Percentiles rank a stretch among this genome's conserved stretches.
These are phyloP conservation scores for Trichoderma sp. DNA, from an alignment of 2,329 filamentous ascomycete genomes.

Conservation along the genomic window DNA sequence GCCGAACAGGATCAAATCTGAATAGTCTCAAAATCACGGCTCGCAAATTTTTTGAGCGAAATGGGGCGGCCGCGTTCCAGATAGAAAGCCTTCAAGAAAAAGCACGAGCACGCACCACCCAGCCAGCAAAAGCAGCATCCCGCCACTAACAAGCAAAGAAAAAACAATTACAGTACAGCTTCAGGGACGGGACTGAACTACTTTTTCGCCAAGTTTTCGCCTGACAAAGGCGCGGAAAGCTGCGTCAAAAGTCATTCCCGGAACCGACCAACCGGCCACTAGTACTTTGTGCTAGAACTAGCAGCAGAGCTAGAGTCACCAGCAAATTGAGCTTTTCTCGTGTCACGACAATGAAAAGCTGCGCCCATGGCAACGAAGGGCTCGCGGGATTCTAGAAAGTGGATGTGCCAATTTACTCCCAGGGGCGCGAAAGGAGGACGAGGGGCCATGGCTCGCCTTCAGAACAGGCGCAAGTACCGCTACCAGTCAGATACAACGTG, in stretches of 20 bases:
- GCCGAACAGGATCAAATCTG: background rate
- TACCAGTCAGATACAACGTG: conserved; percentile 19
- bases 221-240: background rate
- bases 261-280: background rate
- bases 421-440: background rate
- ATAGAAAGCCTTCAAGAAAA: background rate
- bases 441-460: background rate
- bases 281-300: background rate
- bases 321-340: background rate
- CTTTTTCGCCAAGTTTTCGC: background rate
- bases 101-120: background rate
- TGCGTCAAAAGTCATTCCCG: background rate
- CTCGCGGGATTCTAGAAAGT: conserved; percentile 8
- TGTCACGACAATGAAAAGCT: background rate
- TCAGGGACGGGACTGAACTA: background rate
- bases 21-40: background rate
- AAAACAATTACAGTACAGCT: background rate
- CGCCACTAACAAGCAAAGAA: background rate
- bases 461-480: background rate
- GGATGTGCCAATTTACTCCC: conserved; percentile 17
- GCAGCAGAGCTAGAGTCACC: background rate
- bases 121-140: background rate
- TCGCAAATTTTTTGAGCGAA: background rate
- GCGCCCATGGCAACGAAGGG: background rate
- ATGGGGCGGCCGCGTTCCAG: conserved; percentile 1